These are phyloP conservation scores for Sphaerulina populicola DNA, from an alignment of 2,329 filamentous ascomycete genomes.

Conservation along the genomic window DNA sequence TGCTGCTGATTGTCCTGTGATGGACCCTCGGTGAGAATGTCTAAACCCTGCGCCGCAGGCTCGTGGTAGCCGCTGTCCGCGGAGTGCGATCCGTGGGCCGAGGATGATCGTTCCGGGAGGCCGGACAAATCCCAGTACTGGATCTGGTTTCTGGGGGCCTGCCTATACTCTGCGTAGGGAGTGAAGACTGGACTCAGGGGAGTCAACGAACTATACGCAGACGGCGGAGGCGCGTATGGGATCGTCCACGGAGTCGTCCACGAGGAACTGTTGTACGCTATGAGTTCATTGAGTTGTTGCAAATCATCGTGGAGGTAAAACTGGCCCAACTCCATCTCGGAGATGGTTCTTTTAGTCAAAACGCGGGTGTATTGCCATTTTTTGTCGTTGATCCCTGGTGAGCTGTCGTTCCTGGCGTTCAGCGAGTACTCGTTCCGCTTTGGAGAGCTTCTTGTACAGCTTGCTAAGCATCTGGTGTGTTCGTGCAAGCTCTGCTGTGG, in stretches of 20 bases:
- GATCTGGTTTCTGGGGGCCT: conserved; percentile 10
- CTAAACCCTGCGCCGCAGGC: conserved; percentile 13
- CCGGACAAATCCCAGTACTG: conserved; percentile 30
- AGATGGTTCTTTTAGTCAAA: conserved; percentile 20
- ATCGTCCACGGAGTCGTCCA: conserved; percentile 18
- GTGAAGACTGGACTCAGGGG: conserved; percentile 19
- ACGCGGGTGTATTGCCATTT: conserved; percentile 25
- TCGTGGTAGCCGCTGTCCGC: conserved; percentile 28
- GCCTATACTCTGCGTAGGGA: conserved; percentile 12
- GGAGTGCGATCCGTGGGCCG: conserved; percentile 17
- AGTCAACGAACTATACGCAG: conserved; percentile 10
- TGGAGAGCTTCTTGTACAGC: conserved; percentile 26
- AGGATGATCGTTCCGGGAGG: conserved; percentile 21
- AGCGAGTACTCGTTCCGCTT: conserved; percentile 20
- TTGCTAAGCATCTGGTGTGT: conserved; percentile 26
- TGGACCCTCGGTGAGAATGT: conserved; percentile 6
- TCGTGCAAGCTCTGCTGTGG: conserved; percentile 24
- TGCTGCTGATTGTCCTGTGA: conserved; percentile 15
- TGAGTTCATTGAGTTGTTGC: conserved; percentile 24
- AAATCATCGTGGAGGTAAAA: conserved; percentile 22
- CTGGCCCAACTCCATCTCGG: conserved; percentile 22
- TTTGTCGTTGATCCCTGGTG: conserved; percentile 25
- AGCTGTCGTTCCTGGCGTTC: conserved; percentile 18
- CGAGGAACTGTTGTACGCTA: conserved; percentile 15
- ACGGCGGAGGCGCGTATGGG: conserved; percentile 19